Conservation (phyloP, 352 stramenopile species). For the Phytophthora hibernalis region DNA sequence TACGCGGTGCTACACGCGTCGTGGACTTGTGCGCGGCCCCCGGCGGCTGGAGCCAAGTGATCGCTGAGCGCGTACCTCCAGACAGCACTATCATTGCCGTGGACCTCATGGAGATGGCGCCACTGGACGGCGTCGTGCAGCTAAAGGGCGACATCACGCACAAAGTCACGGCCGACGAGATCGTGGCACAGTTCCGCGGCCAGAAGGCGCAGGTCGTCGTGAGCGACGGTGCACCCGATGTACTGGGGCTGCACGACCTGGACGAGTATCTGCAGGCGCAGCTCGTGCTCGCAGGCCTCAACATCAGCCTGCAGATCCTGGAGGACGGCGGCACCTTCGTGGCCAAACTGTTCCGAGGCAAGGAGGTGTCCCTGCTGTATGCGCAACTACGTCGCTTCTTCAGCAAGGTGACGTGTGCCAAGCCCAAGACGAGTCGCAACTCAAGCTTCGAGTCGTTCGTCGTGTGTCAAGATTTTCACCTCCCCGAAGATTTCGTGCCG, state of each 20-base stretch:
- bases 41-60: slow-evolving; percentile 90
- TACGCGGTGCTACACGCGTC: slow-evolving; percentile 84
- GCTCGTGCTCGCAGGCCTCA: slow-evolving; percentile 79
- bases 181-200: slow-evolving; percentile 71
- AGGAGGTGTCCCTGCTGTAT: slow-evolving; percentile 79
- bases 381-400: slow-evolving; percentile 80
- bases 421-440: slow-evolving; percentile 87
- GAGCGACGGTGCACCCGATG: slow-evolving; percentile 99
- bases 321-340: slow-evolving; percentile 80
- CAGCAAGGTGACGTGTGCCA: slow-evolving; percentile 73
- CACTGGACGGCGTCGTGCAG: slow-evolving; percentile 86
- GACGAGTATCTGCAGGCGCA: slow-evolving; percentile 87
- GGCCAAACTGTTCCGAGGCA: slow-evolving; percentile 87
- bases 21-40: slow-evolving; percentile 87
- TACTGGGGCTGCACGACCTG: slow-evolving; percentile 87
- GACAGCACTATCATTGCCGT: slow-evolving; percentile 72
- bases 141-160: slow-evolving; percentile 88
- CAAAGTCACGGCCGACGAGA: slow-evolving; percentile 73
- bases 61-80: slow-evolving; percentile 70
- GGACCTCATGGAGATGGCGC: slow-evolving; percentile 97
- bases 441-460: slow-evolving; percentile 88
- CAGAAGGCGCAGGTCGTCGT: slow-evolving; percentile 97
- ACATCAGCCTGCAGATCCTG: slow-evolving; percentile 83
- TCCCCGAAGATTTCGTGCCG: slow-evolving; percentile 56
- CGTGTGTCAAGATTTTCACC: slow-evolving; percentile 70